These are phyloP conservation scores for Thelonectria discophora DNA, from an alignment of 2,329 filamentous ascomycete species.

Conservation along the genomic window DNA sequence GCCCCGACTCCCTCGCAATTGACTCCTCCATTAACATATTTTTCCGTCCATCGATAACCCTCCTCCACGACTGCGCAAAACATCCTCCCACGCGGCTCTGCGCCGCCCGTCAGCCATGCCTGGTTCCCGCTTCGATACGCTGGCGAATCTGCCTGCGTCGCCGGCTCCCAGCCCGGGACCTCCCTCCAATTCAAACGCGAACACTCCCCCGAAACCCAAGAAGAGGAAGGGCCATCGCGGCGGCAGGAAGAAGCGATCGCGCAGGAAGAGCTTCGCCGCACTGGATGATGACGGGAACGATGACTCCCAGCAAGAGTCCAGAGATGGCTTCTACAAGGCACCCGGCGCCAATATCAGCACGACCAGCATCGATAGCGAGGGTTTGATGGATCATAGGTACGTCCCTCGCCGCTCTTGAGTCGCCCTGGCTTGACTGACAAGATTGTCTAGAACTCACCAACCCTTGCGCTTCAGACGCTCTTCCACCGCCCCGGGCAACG, in stretches of 20 bases:
- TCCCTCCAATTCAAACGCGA: slow-evolving; percentile 26
- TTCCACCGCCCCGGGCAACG: slow-evolving; percentile 54
- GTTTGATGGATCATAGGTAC: slow-evolving; percentile 85
- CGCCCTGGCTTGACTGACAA: slow-evolving; percentile 14
- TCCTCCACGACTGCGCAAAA: slow-evolving; percentile 4
- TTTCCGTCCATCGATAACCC: slow-evolving; percentile 7
- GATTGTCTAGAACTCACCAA: slow-evolving; percentile 61
- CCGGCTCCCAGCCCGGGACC: slow-evolving; percentile 22
- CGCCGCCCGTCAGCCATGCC: slow-evolving; percentile 41
- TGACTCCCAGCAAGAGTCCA: slow-evolving; percentile 46
- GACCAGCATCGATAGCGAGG: slow-evolving; percentile 90
- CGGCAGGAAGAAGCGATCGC: slow-evolving; percentile 78
- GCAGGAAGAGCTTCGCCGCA: slow-evolving; percentile 82
- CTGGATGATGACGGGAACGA: slow-evolving; percentile 60
- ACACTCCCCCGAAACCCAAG: slow-evolving; percentile 51
- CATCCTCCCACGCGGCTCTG: slow-evolving; percentile 8
- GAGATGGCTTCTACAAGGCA: slow-evolving; percentile 60
- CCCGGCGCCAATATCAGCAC: slow-evolving; percentile 72
- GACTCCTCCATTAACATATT: slow-evolving; percentile 17
- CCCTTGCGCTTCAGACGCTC: slow-evolving; percentile 71
- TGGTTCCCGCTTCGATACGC: slow-evolving; percentile 45
- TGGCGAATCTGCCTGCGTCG: slow-evolving; percentile 32
- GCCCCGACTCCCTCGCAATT: slow-evolving; percentile 11
- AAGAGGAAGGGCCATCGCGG: slow-evolving; percentile 77
- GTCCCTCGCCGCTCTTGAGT: slow-evolving; percentile 25